phyloP scores from a whole-genome alignment of 2,329 filamentous ascomycete species.

The Pseudogymnoascus sp. region DNA sequence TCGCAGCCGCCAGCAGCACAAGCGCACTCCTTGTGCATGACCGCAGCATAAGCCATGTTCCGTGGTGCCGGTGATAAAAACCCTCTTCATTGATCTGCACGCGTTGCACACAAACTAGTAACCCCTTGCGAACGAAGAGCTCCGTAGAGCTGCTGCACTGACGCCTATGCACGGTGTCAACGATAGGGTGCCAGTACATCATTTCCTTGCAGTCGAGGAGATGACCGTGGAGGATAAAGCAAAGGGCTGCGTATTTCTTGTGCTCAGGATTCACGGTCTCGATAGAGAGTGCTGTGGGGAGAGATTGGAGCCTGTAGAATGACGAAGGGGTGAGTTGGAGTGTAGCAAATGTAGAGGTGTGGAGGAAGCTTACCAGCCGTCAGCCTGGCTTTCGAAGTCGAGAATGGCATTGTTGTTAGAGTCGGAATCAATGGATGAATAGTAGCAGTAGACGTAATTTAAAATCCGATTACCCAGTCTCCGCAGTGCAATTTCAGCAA shows the following conservation, averaged over 20 bases:
- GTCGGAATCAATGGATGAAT: slow-evolving; percentile 27
- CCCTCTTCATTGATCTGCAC: slow-evolving; percentile 32
- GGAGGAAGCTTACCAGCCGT: slow-evolving; percentile 15
- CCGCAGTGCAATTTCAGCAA: slow-evolving; percentile 47
- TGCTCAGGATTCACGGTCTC: slow-evolving; percentile 14
- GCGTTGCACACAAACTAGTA: slow-evolving; percentile 27
- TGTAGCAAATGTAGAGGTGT: slow-evolving; percentile 5
- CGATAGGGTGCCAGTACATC: slow-evolving; percentile 33
- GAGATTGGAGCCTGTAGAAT: slow-evolving; percentile 13
- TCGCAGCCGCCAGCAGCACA: slow-evolving; percentile 31
- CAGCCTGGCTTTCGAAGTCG: slow-evolving; percentile 23
- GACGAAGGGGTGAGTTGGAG: background rate
- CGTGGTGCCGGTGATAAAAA: slow-evolving; percentile 39
- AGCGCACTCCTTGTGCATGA: slow-evolving; percentile 36
- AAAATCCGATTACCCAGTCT: slow-evolving; percentile 35
- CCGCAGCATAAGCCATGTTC: slow-evolving; percentile 37
- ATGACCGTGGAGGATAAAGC: slow-evolving; percentile 31
- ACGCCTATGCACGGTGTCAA: slow-evolving; percentile 26
- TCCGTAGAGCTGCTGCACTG: slow-evolving; percentile 19
- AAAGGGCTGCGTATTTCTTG: slow-evolving; percentile 26
- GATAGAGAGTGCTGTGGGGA: slow-evolving; percentile 20
- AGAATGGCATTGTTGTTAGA: slow-evolving; percentile 18
- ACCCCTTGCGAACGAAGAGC: slow-evolving; percentile 25
- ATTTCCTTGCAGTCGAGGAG: slow-evolving; percentile 33
- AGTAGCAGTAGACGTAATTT: slow-evolving; percentile 23